Percentiles rank a stretch among this genome's conserved stretches.
phyloP scores from a whole-genome alignment of 1,284 basidiomycete species.

The Rhodotorula sp. region DNA sequence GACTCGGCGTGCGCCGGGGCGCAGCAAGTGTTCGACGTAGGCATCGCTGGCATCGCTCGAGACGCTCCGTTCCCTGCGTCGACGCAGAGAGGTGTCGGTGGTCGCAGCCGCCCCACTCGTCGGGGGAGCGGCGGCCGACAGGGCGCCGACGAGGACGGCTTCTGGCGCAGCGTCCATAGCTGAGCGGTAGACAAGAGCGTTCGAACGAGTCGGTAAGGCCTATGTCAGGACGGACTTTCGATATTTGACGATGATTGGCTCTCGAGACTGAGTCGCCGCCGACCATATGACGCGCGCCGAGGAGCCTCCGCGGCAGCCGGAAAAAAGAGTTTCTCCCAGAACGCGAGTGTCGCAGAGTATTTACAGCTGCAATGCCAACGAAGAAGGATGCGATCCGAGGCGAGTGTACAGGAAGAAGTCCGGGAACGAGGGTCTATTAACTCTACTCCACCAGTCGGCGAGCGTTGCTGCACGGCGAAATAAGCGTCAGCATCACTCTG shows the following conservation, averaged over 20 bases:
- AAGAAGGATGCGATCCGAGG: neutral
- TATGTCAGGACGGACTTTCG: no score
- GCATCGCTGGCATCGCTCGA: neutral
- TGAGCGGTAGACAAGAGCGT: no score
- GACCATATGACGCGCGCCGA: no score
- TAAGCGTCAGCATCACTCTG: neutral
- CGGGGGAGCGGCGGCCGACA: neutral
- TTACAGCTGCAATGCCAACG: neutral
- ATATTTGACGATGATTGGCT: no score
- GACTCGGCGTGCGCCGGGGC: neutral
- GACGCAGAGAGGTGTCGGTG: neutral
- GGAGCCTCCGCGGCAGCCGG: neutral
- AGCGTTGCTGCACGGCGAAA: constrained; percentile 17
- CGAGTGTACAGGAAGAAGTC: neutral
- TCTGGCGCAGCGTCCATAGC: no score
- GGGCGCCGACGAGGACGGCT: neutral
- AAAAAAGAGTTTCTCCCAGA: neutral
- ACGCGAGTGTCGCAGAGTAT: neutral
- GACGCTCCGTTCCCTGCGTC: neutral
- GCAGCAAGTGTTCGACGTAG: constrained; percentile 2
- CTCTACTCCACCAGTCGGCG: constrained; percentile 26
- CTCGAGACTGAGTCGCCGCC: no score
- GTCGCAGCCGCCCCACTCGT: neutral
- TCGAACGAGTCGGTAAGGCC: no score
- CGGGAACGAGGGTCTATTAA: neutral